phyloP scores from a whole-genome alignment of 352 stramenopile genomes.

The Phytopythium delawarense region DNA sequence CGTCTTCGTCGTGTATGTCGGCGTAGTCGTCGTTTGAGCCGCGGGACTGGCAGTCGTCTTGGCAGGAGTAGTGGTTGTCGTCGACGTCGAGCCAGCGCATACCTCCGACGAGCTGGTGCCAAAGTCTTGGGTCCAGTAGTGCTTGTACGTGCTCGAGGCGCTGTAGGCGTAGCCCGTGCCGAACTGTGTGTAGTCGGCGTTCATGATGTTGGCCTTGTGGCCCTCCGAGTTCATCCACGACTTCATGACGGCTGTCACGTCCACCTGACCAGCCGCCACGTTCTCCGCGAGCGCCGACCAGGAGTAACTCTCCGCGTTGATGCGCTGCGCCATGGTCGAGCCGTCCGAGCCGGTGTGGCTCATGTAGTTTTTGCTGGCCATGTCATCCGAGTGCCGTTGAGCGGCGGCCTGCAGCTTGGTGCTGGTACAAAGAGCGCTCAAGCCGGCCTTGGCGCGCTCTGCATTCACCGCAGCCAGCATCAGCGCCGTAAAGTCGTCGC shows the following conservation, averaged over 20 bases:
- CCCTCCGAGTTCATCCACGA: conserved; percentile 47
- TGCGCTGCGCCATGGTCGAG: conserved; percentile 35
- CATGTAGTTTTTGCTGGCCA: conserved; percentile 38
- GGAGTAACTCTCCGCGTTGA: conserved; percentile 38
- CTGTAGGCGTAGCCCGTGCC: conserved; percentile 32
- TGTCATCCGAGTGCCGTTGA: conserved; percentile 30
- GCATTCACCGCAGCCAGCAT: conserved; percentile 49
- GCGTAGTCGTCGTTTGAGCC: background rate
- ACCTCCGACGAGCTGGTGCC: conserved; percentile 18
- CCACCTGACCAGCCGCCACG: conserved; percentile 38
- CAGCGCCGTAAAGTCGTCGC: conserved; percentile 12
- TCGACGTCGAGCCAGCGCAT: conserved; percentile 8
- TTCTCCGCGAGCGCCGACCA: conserved; percentile 49
- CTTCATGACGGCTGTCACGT: conserved; percentile 39
- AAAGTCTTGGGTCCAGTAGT: conserved; percentile 68
- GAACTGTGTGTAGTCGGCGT: conserved; percentile 27
- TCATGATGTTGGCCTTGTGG: conserved; percentile 52
- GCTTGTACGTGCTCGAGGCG: conserved; percentile 25
- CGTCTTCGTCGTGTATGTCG: background rate
- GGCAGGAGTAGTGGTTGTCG: background rate
- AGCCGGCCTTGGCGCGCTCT: conserved; percentile 27
- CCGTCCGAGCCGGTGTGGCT: conserved; percentile 40
- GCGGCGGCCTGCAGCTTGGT: conserved; percentile 25
- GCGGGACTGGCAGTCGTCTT: background rate
- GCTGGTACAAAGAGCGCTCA: conserved; percentile 34